phyloP scores from a whole-genome alignment of 257 asterid species.

The Verbena officinalis region DNA sequence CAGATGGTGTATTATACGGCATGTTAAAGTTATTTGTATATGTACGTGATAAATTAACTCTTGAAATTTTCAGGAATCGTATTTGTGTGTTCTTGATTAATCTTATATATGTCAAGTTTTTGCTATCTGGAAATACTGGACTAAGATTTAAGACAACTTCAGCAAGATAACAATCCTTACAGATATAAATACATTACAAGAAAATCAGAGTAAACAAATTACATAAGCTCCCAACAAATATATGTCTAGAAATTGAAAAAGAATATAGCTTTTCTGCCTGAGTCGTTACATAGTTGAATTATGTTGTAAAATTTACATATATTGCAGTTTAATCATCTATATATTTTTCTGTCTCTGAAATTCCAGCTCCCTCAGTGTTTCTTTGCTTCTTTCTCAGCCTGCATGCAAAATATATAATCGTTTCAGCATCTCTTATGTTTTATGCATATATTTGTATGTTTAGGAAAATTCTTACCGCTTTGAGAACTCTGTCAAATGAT shows the following conservation, averaged over 20 bases:
- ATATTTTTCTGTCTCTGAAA: neutral
- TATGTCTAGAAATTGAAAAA: neutral
- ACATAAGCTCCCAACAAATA: too few species aligned
- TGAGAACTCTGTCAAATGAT: slow-evolving; percentile 75
- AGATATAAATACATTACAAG: too few species aligned
- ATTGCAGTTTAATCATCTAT: neutral
- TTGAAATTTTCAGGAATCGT: neutral
- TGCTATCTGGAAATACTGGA: neutral
- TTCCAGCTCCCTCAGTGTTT: slow-evolving; percentile 40
- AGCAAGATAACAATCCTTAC: neutral
- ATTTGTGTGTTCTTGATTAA: neutral
- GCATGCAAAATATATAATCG: slow-evolving; percentile 25
- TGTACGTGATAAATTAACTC: neutral
- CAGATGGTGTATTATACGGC: slow-evolving; percentile 15
- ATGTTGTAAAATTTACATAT: slow-evolving; percentile 5
- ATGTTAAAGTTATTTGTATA: slow-evolving; percentile 3
- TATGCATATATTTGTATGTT: neutral
- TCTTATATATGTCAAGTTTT: neutral
- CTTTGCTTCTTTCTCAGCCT: slow-evolving; percentile 93
- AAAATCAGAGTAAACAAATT: too few species aligned
- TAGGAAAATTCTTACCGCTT: slow-evolving; percentile 50
- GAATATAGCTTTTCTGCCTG: neutral
- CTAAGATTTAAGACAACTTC: too few species aligned
- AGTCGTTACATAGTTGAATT: slow-evolving; percentile 15
- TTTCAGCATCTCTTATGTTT: neutral